Base-by-base conservation (phyloP, 768 basidiomycete genomes). In the Suillus plorans region DNA sequence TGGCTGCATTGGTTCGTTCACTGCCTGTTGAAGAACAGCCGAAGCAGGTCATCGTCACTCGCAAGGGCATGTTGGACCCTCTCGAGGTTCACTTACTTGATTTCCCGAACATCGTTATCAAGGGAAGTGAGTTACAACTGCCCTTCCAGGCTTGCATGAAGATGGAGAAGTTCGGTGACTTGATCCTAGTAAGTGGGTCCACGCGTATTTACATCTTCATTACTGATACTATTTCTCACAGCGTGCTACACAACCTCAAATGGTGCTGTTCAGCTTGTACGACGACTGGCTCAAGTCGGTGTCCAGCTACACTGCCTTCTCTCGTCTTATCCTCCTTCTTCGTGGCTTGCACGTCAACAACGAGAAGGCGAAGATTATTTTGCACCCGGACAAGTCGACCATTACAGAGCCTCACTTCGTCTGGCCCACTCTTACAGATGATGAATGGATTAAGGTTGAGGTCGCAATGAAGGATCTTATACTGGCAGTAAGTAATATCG, bases 111-210 rank as follows among this genome's bases (percentile, higher is more conserved):
- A 99, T 99, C 69, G 97, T 99, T 78, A 99, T 99, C 84, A 99
- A 99, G 81, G 97, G 97, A 64, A 95, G 93, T 69, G 97, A 99
- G 76, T 82, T 99, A 57, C 97, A 99, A 72, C 81, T 99, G 64
- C 97, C 97, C 0, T 99, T 99, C 95, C 97, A 99, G 79, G 97
- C 97, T 18, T 97, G 95, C 71, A 95, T 99, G 94, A 99, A 99
- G 84, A 96, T 99, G 91, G 97, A 99, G 85, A 98, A 99, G 79
- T 99, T 99, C 70, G 97, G 97, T 80, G 97, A 99, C 76, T 82
- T 99, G 67, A 98, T 98, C 69, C 76, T 98, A 75, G 90, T 89
- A 73, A 60, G 83, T 70, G 39, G 20, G 41, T 34, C 47, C 45
- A 22, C 41, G 16, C 25, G 28, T 61, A 9, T 42, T 61, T 52